phyloP scores from a whole-genome alignment of 495 filamentous ascomycete genomes.

The Recurvomyces mirabilis region DNA sequence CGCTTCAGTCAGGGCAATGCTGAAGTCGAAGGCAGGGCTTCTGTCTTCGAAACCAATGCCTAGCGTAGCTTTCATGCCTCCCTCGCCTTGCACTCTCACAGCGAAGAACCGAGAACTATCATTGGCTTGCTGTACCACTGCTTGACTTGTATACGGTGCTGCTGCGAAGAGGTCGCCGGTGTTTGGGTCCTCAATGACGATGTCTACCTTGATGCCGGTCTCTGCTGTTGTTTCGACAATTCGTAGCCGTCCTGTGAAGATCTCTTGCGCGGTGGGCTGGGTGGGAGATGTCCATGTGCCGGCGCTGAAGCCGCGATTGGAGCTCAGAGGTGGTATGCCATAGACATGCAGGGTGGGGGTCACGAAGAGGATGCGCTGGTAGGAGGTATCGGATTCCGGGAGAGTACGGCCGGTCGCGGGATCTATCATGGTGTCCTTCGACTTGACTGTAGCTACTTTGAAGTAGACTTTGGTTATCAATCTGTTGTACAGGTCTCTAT shows the following conservation, averaged over 20 bases:
- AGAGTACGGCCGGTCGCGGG: slow-evolving; percentile 47
- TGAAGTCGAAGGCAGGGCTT: slow-evolving; percentile 71
- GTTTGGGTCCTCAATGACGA: slow-evolving; percentile 60
- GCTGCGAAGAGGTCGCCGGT: slow-evolving; percentile 69
- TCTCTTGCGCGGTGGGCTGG: slow-evolving; percentile 51
- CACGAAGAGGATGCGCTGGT: slow-evolving; percentile 69
- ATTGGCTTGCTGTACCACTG: slow-evolving; percentile 55
- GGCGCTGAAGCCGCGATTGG: slow-evolving; percentile 62
- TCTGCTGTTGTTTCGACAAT: slow-evolving; percentile 53
- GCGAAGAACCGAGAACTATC: slow-evolving; percentile 75
- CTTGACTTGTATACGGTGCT: slow-evolving; percentile 51
- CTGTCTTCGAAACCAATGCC: slow-evolving; percentile 82
- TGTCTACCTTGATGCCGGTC: slow-evolving; percentile 52
- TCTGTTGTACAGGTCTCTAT: not conserved
- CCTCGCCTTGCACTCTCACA: slow-evolving; percentile 58
- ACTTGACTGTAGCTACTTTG: no score
- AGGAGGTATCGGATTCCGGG: slow-evolving; percentile 56
- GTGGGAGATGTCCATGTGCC: slow-evolving; percentile 53
- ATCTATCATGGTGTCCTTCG: slow-evolving; percentile 37
- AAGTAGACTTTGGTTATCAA: not conserved
- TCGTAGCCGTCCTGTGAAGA: slow-evolving; percentile 73
- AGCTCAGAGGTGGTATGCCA: slow-evolving; percentile 59
- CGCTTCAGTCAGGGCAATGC: slow-evolving; percentile 64
- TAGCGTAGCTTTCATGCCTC: slow-evolving; percentile 56
- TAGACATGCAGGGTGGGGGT: slow-evolving; percentile 64